These are phyloP conservation scores for Linum tenue DNA, from an alignment of 345 rosid species.

Conservation along the genomic window DNA sequence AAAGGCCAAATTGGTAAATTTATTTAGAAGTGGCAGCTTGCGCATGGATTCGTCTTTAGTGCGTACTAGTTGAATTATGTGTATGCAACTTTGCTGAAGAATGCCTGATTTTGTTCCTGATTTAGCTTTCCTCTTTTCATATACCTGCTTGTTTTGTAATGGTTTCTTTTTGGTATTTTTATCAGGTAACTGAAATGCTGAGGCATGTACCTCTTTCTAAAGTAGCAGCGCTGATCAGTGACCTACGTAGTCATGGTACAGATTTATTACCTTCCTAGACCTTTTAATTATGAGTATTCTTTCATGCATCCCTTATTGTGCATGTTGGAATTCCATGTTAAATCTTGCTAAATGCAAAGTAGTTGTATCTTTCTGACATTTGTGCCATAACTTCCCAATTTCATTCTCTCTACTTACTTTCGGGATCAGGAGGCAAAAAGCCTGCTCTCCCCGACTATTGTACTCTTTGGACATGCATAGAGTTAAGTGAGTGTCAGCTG, in stretches of 20 bases:
- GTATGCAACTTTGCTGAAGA: neutral
- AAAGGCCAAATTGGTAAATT: no score
- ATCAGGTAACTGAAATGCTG: constrained; percentile 63
- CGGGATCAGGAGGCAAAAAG: no score
- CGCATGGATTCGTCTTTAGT: no score
- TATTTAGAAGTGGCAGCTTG: no score
- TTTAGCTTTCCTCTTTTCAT: neutral
- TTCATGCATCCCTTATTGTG: neutral
- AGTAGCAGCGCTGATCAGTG: constrained; percentile 53
- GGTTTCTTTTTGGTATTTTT: constrained; percentile 9
- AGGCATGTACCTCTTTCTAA: constrained; percentile 53
- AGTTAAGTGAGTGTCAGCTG: neutral
- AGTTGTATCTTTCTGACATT: neutral
- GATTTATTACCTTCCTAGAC: constrained; percentile 5
- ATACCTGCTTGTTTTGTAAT: constrained; percentile 7
- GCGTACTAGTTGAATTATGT: no score
- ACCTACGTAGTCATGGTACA: constrained; percentile 74
- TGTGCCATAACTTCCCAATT: no score
- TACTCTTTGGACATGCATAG: neutral
- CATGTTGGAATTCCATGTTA: neutral
- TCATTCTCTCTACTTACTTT: no score
- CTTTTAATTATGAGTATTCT: neutral
- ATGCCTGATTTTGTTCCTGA: neutral
- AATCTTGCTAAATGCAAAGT: neutral
- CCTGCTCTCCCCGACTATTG: no score